phyloP scores from a whole-genome alignment of 176 grass and related monocot genomes.

The Oryza coarctata region DNA sequence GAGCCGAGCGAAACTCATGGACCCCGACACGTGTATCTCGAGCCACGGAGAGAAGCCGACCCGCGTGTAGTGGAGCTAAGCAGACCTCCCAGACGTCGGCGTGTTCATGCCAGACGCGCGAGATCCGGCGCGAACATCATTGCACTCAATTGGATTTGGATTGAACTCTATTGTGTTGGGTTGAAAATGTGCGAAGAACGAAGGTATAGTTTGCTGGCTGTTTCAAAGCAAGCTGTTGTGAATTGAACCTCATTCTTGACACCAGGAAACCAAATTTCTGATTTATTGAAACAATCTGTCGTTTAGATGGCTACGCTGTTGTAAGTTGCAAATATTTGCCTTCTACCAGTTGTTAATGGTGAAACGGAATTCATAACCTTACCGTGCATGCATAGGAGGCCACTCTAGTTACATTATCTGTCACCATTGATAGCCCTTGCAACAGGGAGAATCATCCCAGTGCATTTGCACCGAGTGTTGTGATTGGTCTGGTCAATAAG shows the following conservation, averaged over 20 bases:
- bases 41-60: too few species aligned
- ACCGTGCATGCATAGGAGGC: not conserved
- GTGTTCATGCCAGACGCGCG: too few species aligned
- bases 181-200: conserved; percentile 35
- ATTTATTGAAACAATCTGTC: not conserved
- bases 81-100: too few species aligned
- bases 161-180: conserved; percentile 1
- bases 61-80: too few species aligned
- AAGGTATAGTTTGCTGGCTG: conserved; percentile 1
- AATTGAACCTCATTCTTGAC: not conserved
- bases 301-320: not conserved
- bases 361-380: not conserved
- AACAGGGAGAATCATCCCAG: not conserved
- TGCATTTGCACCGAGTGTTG: too few species aligned
- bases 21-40: too few species aligned
- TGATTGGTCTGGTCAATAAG: too few species aligned
- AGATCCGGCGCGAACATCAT: too few species aligned
- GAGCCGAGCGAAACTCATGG: too few species aligned
- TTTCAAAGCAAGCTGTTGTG: conserved; percentile 7
- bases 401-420: not conserved
- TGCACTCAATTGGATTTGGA: conserved; percentile 29
- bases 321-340: not conserved
- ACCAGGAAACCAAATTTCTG: not conserved
- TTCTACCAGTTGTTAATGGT: not conserved
- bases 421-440: not conserved